Percentiles rank a stretch among this genome's conserved stretches.
Conservation (phyloP, 1,284 basidiomycete genomes). For the Apiotrichum akiyoshidainum region DNA sequence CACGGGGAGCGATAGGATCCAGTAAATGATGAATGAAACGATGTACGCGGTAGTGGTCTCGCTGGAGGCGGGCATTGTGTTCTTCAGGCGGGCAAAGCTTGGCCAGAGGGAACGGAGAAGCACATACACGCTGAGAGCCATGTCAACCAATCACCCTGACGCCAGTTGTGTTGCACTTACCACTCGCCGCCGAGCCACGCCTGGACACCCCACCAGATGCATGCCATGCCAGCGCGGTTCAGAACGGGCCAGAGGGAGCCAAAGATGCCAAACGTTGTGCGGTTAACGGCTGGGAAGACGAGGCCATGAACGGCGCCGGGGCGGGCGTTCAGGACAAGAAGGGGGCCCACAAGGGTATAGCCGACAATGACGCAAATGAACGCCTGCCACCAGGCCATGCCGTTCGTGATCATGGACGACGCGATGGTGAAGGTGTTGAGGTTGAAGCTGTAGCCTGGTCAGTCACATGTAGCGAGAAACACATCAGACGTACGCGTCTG, state of each 20-base stretch:
- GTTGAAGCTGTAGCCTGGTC: constrained; percentile 56
- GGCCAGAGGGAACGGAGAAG: constrained; percentile 72
- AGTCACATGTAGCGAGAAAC: too few species aligned
- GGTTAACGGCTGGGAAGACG: constrained; percentile 73
- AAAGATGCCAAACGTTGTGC: constrained; percentile 72
- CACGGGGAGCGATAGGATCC: constrained; percentile 71
- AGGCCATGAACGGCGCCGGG: constrained; percentile 63
- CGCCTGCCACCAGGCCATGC: constrained; percentile 75
- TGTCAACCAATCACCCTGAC: neutral
- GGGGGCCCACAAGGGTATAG: constrained; percentile 66
- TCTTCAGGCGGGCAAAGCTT: constrained; percentile 65
- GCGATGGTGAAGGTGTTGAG: constrained; percentile 65
- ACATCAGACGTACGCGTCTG: constrained; percentile 54
- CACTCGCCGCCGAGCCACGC: constrained; percentile 68
- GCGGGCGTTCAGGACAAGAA: constrained; percentile 75
- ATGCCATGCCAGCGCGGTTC: constrained; percentile 39
- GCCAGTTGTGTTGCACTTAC: constrained; percentile 1
- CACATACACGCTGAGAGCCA: constrained; percentile 57
- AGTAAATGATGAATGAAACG: constrained; percentile 82
- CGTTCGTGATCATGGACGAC: constrained; percentile 65
- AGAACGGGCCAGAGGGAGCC: constrained; percentile 53
- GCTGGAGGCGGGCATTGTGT: constrained; percentile 65
- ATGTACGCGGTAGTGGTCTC: constrained; percentile 43
- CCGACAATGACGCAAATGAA: constrained; percentile 64
- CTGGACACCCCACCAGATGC: constrained; percentile 76